Conservation (phyloP, 192 early-diverging fungal species). For the Coemansia sp. region DNA sequence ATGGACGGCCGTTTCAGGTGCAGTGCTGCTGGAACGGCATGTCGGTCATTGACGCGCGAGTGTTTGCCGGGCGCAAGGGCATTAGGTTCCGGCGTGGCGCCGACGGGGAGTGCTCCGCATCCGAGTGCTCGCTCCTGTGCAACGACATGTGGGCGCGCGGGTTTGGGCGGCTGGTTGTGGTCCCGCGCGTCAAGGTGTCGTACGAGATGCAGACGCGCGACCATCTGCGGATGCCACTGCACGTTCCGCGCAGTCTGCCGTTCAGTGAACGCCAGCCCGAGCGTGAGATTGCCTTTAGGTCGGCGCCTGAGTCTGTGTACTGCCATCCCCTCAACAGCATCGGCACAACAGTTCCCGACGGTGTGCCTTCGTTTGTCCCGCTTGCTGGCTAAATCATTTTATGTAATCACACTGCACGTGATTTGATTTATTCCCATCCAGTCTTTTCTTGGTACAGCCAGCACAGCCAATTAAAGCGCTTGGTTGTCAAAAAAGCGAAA, state of each 20-base stretch:
- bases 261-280: conserved; percentile 11
- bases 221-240: conserved; percentile 21
- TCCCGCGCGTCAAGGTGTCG: conserved; percentile 50
- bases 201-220: conserved; percentile 46
- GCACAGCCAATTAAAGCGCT: neutral
- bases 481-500: neutral
- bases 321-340: conserved; percentile 41
- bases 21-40: conserved; percentile 59
- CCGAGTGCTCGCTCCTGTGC: conserved; percentile 56
- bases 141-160: conserved; percentile 51
- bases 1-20: conserved; percentile 46
- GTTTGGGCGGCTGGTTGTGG: conserved; percentile 34
- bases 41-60: conserved; percentile 39
- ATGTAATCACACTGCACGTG: neutral
- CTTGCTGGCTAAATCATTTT: neutral
- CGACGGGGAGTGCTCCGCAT: conserved; percentile 49
- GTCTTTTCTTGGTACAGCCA: neutral
- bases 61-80: conserved; percentile 17
- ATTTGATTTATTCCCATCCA: neutral
- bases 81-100: conserved; percentile 29
- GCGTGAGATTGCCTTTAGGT: conserved; percentile 18
- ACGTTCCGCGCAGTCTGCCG: conserved; percentile 27
- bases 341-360: conserved; percentile 25
- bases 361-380: conserved; percentile 25
- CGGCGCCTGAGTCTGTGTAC: conserved; percentile 37